These are phyloP conservation scores for Agarophyton chilense DNA, from an alignment of 23 red algal species.

Conservation along the genomic window DNA sequence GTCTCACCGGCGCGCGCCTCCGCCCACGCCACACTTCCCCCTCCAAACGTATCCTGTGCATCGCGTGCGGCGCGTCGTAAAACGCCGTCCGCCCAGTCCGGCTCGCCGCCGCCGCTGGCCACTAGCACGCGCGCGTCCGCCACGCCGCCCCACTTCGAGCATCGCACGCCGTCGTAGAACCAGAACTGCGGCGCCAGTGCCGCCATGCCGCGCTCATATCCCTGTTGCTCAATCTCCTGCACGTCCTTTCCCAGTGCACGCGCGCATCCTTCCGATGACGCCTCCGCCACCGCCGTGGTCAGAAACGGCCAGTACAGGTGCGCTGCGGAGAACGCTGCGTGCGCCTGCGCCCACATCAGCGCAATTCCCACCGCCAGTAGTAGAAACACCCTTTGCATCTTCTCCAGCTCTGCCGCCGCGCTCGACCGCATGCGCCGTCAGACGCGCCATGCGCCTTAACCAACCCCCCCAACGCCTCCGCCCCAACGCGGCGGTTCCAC, in stretches of 20 bases:
- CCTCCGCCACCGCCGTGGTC: neutral
- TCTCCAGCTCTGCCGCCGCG: neutral
- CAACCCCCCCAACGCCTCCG: no score
- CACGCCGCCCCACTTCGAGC: neutral
- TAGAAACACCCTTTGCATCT: neutral
- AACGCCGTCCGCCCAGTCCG: neutral
- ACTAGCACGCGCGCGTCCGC: neutral
- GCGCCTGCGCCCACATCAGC: neutral
- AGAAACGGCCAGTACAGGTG: conserved; percentile 7
- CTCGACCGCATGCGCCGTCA: no score
- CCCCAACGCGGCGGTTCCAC: no score
- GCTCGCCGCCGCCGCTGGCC: neutral
- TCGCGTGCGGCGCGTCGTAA: neutral
- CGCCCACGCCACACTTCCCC: neutral
- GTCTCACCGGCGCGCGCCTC: neutral
- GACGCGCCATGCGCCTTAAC: no score
- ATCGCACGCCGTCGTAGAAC: neutral
- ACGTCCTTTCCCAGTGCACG: conserved; percentile 3
- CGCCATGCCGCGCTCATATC: neutral
- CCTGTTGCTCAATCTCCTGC: neutral
- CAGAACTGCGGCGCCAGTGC: neutral
- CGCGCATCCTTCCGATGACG: neutral
- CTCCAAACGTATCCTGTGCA: neutral
- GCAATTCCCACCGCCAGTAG: neutral
- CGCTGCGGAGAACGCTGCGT: neutral